Conservation (phyloP, 2,329 filamentous ascomycete species). For the Alternaria ventricosa region DNA sequence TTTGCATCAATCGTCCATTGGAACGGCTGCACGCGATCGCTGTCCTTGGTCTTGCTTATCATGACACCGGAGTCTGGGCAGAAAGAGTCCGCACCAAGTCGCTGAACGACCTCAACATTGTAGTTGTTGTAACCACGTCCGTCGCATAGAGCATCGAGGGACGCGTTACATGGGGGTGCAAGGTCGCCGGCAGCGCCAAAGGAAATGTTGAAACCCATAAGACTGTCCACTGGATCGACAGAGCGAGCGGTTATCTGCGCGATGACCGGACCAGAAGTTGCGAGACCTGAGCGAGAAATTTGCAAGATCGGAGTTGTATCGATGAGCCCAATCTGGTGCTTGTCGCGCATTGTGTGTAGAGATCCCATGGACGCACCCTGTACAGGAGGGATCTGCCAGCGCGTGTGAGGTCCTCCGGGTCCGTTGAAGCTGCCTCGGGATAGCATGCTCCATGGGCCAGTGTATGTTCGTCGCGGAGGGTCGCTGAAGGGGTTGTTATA, state of each 20-base stretch:
- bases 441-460: conserved; percentile 62
- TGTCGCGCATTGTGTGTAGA: conserved; percentile 61
- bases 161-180: conserved; percentile 53
- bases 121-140: conserved; percentile 60
- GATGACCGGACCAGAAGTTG: conserved; percentile 53
- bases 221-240: conserved; percentile 49
- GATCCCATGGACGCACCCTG: conserved; percentile 59
- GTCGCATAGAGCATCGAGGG: conserved; percentile 57
- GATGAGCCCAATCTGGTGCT: conserved; percentile 59
- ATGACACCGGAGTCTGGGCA: conserved; percentile 60
- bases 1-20: conserved; percentile 64
- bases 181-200: conserved; percentile 53
- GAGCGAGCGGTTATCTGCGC: conserved; percentile 58
- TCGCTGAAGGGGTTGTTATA: conserved; percentile 62
- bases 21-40: conserved; percentile 53
- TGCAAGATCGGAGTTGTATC: conserved; percentile 53
- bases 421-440: conserved; percentile 61
- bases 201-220: conserved; percentile 58
- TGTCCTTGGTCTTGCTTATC: conserved; percentile 61
- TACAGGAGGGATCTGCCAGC: conserved; percentile 60
- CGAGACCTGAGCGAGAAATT: conserved; percentile 54
- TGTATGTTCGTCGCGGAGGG: conserved; percentile 57
- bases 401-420: conserved; percentile 60
- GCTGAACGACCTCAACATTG: conserved; percentile 61
- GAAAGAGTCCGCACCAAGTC: conserved; percentile 63